These are phyloP conservation scores for Globisporangium viniferum DNA, from an alignment of 352 stramenopile genomes.

Conservation along the genomic window DNA sequence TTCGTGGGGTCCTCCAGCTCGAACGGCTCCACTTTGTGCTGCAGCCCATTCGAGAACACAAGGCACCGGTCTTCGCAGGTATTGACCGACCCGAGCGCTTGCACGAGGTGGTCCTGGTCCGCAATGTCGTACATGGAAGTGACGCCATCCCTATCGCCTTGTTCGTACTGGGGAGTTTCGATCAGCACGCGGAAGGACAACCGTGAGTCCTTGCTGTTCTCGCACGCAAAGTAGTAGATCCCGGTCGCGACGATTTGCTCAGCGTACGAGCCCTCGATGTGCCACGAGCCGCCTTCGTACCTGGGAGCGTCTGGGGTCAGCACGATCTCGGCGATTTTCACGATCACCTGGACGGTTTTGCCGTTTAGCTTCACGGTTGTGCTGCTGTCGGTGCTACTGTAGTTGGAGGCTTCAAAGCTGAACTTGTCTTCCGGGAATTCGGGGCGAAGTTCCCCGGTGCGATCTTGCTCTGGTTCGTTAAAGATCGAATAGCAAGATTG, in stretches of 20 bases:
- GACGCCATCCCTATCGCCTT: conserved; percentile 25
- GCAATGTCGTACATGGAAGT: conserved; percentile 25
- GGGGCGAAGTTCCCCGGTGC: neutral
- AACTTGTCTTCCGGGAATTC: neutral
- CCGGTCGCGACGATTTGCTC: conserved; percentile 44
- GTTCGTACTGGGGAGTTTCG: conserved; percentile 22
- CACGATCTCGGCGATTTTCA: conserved; percentile 53
- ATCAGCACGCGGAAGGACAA: conserved; percentile 33
- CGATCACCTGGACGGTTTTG: conserved; percentile 21
- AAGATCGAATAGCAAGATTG: neutral
- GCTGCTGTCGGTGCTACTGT: neutral
- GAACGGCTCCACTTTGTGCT: conserved; percentile 48
- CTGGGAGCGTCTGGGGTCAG: conserved; percentile 36
- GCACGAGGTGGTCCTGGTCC: conserved; percentile 20
- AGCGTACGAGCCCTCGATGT: conserved; percentile 38
- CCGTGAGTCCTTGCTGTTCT: conserved; percentile 41
- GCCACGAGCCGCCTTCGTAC: conserved; percentile 42
- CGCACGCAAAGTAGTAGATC: conserved; percentile 45
- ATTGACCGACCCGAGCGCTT: conserved; percentile 22
- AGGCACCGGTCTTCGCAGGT: conserved; percentile 27
- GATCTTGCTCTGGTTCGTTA: neutral
- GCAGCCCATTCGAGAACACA: conserved; percentile 36
- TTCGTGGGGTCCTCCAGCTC: conserved; percentile 29
- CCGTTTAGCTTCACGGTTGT: neutral
- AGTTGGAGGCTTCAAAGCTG: neutral